These are phyloP conservation scores for Mentha longifolia DNA, from an alignment of 257 asterid genomes.

Conservation along the genomic window DNA sequence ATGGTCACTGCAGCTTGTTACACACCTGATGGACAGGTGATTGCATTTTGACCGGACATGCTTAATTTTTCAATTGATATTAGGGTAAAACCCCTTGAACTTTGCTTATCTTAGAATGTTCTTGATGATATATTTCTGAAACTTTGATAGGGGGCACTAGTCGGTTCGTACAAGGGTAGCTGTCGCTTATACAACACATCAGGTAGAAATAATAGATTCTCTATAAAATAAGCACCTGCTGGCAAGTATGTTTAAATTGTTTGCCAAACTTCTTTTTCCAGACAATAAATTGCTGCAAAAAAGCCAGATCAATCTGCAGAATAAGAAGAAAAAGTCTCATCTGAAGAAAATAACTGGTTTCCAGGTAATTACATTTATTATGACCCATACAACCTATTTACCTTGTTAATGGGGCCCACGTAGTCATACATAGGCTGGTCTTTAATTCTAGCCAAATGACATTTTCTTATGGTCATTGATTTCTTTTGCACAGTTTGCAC, in stretches of 20 bases:
- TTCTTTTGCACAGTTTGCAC: slow-evolving; percentile 73
- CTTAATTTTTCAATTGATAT: slow-evolving; percentile 31
- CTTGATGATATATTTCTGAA: slow-evolving; percentile 31
- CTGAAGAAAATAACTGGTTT: slow-evolving; percentile 98
- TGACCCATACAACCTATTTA: slow-evolving; percentile 7
- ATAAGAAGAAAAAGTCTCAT: slow-evolving; percentile 89
- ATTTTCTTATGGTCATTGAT: slow-evolving; percentile 32
- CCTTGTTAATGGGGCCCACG: background rate
- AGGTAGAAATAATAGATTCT: slow-evolving; percentile 50
- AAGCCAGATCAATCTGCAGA: slow-evolving; percentile 83
- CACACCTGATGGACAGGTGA: slow-evolving; percentile 99
- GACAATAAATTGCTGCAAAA: slow-evolving; percentile 83
- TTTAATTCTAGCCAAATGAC: slow-evolving; percentile 9
- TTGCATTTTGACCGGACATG: slow-evolving; percentile 23
- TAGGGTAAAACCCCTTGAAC: slow-evolving; percentile 4
- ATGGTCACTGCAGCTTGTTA: slow-evolving; percentile 99
- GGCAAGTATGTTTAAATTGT: slow-evolving; percentile 15
- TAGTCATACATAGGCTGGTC: background rate
- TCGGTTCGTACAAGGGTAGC: slow-evolving; percentile 98
- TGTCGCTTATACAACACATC: slow-evolving; percentile 81
- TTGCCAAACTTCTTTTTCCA: slow-evolving; percentile 39
- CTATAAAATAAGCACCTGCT: slow-evolving; percentile 24
- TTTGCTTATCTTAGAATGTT: slow-evolving; percentile 30
- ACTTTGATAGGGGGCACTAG: slow-evolving; percentile 78
- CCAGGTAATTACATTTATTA: slow-evolving; percentile 60